These are phyloP conservation scores for Tricholoma saponaceum DNA, from an alignment of 768 basidiomycete genomes.

Conservation along the genomic window DNA sequence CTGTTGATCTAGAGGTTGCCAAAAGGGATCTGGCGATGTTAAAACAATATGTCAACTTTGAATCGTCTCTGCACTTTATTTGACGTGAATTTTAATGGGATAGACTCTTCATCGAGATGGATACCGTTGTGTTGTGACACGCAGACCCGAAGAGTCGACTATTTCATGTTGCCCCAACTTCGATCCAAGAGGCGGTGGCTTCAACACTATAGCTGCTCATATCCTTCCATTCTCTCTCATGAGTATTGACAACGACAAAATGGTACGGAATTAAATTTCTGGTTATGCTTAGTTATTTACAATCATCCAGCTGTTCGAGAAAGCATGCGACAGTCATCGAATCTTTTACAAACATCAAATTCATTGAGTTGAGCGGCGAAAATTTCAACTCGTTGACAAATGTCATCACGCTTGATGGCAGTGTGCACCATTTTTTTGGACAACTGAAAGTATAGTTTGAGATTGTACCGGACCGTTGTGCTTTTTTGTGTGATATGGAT, in stretches of 20 bases:
- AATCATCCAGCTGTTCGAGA: not conserved
- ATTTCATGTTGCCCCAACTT: too few species aligned
- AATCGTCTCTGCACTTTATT: not conserved
- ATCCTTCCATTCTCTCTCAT: not conserved
- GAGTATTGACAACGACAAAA: not conserved
- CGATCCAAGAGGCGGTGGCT: too few species aligned
- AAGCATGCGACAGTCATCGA: not conserved
- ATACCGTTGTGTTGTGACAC: not conserved
- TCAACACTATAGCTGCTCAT: too few species aligned
- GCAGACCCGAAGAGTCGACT: not conserved
- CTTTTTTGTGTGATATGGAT: not conserved
- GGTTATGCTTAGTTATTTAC: not conserved
- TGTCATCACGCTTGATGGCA: not conserved
- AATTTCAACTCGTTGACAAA: not conserved
- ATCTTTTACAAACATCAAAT: not conserved
- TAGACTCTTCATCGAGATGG: conserved; percentile 1
- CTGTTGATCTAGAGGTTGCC: not conserved
- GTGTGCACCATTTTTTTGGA: not conserved
- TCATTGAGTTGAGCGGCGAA: not conserved
- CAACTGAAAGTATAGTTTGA: not conserved
- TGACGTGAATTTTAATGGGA: not conserved
- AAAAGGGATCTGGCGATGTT: not conserved
- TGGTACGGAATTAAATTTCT: not conserved
- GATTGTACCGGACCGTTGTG: not conserved
- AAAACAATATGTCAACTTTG: not conserved